Percentiles rank a stretch among this genome's conserved stretches.
Evolutionary conservation across 192 early-diverging fungal species (phyloP).

Genomic region (Entomortierella beljakovae): DNA sequence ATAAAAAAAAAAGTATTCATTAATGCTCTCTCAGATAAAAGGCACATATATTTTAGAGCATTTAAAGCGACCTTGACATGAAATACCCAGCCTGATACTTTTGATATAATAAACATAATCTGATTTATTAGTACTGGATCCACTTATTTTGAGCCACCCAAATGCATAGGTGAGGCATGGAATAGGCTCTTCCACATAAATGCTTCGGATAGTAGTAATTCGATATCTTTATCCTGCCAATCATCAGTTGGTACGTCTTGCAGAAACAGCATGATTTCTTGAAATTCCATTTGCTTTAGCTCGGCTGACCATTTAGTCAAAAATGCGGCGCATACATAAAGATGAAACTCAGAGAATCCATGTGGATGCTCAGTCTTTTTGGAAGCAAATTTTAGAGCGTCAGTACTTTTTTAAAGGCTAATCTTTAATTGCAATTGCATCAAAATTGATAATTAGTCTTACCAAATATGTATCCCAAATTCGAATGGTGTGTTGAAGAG

Average conservation of each 20-base stretch:
- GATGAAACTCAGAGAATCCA: conserved; percentile 96
- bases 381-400: background rate
- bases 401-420: no score
- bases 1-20: no score
- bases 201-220: conserved; percentile 94
- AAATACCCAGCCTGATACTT: no score
- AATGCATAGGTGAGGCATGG: conserved; percentile 91
- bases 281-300: conserved; percentile 91
- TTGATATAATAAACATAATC: no score
- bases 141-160: conserved; percentile 53
- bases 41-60: no score
- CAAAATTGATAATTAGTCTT: conserved; percentile 3
- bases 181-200: conserved; percentile 98
- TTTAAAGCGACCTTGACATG: no score
- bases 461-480: conserved; percentile 99
- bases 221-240: conserved; percentile 94
- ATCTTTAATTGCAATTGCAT: no score
- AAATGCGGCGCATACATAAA: conserved; percentile 99
- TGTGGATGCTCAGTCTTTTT: conserved; percentile 82
- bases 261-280: conserved; percentile 93
- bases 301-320: conserved; percentile 94
- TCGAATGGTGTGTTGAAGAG: conserved; percentile 86
- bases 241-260: conserved; percentile 87
- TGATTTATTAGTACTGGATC: no score
- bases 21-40: no score